Evolutionary conservation across 345 rosid genomes (phyloP), one percentile per base, ranked within the genome.

Genomic region (Hypericum perforatum): DNA sequence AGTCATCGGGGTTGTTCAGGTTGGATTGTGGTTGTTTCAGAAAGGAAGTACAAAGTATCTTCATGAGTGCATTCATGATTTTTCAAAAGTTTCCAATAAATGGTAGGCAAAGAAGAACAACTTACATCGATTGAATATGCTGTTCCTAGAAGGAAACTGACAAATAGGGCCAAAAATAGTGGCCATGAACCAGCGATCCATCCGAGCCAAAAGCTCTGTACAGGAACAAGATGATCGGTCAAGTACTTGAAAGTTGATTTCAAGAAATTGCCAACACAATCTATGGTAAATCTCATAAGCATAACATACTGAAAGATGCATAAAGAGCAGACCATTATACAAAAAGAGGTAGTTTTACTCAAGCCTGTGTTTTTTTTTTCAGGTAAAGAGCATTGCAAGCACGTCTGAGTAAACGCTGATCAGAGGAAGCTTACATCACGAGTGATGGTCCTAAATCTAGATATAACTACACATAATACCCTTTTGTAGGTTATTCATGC

Each of bases 61-160:
- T 52, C 32, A 22, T 22, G 32, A 22, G 13, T 53, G 46, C 42
- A 43, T 51, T 38, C 12, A 60, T 38, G 37, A 52, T 42, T 36
- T 40, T 22, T 37, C 9, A 37, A 49, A 6, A 32, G 22, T 16
- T 14, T 42, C 11, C 13, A 37, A 7, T 5, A 63, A 54, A 39
- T 14, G 13, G 39, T 7, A 49, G 7, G 38, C 0, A 3, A 10
- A 13, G 50, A 44, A 54, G 58, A 49, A 12, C 52, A 52, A 76
- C 96, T 82, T 67, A 91, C 98, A 75, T 91, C 70, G 66, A 91
- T 72, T 61, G 98, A 91, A 64, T 91, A 91, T 45, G 98, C 96
- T 37, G 98, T 87, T 63, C 98, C 96, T 10, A 87, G 98, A 11
- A 81, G 59, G 66, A 87, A 91, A 63, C 98, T 91, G 78, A 87